Evolutionary conservation across 371 early-diverging fungal genomes (phyloP), one percentile per base, ranked within the genome.

Genomic region (Actinomortierella ambigua): DNA sequence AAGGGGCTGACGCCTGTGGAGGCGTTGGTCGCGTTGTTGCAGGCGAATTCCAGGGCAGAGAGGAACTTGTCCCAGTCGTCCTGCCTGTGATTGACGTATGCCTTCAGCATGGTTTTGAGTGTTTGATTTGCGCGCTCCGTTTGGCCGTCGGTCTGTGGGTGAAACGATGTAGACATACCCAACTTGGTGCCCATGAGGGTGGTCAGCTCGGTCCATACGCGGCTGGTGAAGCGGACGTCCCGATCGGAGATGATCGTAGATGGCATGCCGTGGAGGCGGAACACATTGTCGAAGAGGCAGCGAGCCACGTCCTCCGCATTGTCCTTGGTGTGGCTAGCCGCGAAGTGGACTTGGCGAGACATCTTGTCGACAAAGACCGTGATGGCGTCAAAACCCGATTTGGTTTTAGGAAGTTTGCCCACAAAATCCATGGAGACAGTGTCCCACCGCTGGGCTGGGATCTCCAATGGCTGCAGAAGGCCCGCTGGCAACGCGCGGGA

Each of bases 91-190:
- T 60, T 46, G 23, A 69, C 39, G 48, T 62, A 86, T 2, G 44
- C 34, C 0, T 84, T 48, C 1, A 87, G 81, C 43, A 82, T 83
- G 43, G 81, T 78, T 49, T 85, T 80, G 0, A 89, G 44, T 0
- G 76, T 68, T 3, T 75, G 69, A 51, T 87, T 89, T 0, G 75
- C 53, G 0, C 81, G 53, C 56, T 86, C 83, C 0, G 82, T 85
- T 62, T 85, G 85, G 9, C 82, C 82, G 58, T 85, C 81, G 1
- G 83, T 79, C 58, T 87, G 82, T 1, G 82, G 83, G 50, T 82
- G 81, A 55, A 57, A 79, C 0, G 80, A 60, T 0, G 79, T 78
- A 0, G 82, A 83, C 18, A 81, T 27, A 2, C 64, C 65, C 3
- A 41, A 43, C 28, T 76, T 67, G 48, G 79, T 55, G 1, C 57